Percentiles rank a stretch among this genome's conserved stretches.
These are phyloP conservation scores for Tetraselmis chui DNA, from an alignment of 139 green algal genomes.

Conservation along the genomic window DNA sequence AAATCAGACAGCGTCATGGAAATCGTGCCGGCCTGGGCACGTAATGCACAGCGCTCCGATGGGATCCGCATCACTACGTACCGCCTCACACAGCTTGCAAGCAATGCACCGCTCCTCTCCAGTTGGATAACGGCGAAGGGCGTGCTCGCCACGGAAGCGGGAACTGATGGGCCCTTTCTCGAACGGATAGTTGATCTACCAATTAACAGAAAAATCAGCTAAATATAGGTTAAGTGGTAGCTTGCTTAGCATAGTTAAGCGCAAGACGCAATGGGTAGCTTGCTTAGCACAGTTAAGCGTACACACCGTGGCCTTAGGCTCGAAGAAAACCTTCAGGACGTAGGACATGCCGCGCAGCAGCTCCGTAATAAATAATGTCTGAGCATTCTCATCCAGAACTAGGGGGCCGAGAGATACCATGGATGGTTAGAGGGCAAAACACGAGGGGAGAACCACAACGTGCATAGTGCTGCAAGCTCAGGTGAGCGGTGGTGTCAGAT, in stretches of 20 bases:
- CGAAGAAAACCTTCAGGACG: constrained; percentile 94
- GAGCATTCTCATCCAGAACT: constrained; percentile 86
- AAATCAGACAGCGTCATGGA: background rate
- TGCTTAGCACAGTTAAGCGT: constrained; percentile 5
- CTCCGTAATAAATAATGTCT: constrained; percentile 97
- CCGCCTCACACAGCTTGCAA: constrained; percentile 99
- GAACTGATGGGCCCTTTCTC: constrained; percentile 93
- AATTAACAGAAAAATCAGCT: background rate
- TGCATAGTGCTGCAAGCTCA: too few species aligned
- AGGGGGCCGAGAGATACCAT: too few species aligned
- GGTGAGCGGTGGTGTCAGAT: too few species aligned
- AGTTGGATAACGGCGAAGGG: constrained; percentile 88
- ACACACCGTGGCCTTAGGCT: constrained; percentile 88
- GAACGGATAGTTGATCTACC: constrained; percentile 98
- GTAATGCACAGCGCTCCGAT: too few species aligned
- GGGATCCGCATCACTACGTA: too few species aligned
- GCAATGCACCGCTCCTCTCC: constrained; percentile 99
- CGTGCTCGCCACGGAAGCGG: constrained; percentile 98
- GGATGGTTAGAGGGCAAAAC: too few species aligned
- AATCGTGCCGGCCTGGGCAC: too few species aligned
- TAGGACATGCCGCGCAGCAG: constrained; percentile 82
- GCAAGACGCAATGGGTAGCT: background rate
- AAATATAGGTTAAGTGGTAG: background rate
- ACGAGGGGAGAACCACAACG: too few species aligned
- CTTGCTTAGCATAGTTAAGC: background rate